Conservation (phyloP, 2,329 filamentous ascomycete genomes). For the Coniochaeta sp. region DNA sequence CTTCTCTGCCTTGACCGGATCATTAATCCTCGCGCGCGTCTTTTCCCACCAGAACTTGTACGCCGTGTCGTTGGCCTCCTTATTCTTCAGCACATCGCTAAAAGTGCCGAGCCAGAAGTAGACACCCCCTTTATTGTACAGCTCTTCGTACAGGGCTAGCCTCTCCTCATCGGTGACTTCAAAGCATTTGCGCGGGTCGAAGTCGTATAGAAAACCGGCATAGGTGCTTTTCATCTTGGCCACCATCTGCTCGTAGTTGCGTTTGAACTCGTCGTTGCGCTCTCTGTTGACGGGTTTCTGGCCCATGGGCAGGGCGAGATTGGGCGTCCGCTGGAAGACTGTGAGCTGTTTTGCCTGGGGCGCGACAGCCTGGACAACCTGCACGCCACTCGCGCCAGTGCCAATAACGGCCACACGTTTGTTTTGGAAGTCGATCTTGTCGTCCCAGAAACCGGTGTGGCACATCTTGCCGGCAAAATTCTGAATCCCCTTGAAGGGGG, state of each 20-base stretch:
- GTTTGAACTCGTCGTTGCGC: constrained; percentile 33
- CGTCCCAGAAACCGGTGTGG: constrained; percentile 10
- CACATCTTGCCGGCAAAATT: constrained; percentile 7
- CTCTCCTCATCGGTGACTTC: constrained; percentile 32
- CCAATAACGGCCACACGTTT: constrained; percentile 14
- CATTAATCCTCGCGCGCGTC: constrained; percentile 31
- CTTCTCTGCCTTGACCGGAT: constrained; percentile 34
- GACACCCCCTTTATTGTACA: constrained; percentile 40
- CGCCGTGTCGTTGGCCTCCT: constrained; percentile 32
- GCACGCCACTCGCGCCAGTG: constrained; percentile 12
- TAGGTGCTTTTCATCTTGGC: constrained; percentile 34
- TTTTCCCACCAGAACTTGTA: constrained; percentile 44
- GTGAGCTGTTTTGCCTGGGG: constrained; percentile 26
- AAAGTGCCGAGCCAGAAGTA: constrained; percentile 36
- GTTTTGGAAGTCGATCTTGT: constrained; percentile 5
- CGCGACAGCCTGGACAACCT: constrained; percentile 16
- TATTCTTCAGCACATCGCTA: constrained; percentile 32
- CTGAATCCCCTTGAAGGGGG: constrained; percentile 18
- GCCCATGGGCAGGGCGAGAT: constrained; percentile 50
- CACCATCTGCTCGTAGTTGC: constrained; percentile 31
- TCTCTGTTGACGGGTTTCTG: constrained; percentile 35
- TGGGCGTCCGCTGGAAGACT: constrained; percentile 53
- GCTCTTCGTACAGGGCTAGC: constrained; percentile 31
- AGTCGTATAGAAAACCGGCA: constrained; percentile 43
- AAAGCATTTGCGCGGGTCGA: constrained; percentile 33